Evolutionary conservation across 768 basidiomycete genomes (phyloP).

Genomic region (Macrolepiota dolichaula): DNA sequence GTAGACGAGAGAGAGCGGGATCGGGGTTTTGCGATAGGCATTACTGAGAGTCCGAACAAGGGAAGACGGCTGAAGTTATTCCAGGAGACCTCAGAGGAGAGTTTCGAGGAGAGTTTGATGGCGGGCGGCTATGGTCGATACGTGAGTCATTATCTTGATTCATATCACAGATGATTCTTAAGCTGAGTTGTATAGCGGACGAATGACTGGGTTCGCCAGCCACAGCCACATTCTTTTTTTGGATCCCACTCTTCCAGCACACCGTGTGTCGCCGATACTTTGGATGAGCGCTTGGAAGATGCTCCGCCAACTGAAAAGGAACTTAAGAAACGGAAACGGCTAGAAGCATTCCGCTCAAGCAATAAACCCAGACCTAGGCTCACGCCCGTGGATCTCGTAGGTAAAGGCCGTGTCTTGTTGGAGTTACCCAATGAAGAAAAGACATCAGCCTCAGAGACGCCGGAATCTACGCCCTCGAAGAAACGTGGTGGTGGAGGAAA

Average conservation of each 20-base stretch:
- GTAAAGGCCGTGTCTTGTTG: conserved; percentile 68
- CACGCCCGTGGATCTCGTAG: conserved; percentile 62
- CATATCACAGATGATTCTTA: conserved; percentile 10
- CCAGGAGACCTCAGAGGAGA: conserved; percentile 80
- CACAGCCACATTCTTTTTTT: conserved; percentile 43
- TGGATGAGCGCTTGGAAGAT: conserved; percentile 35
- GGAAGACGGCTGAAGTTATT: conserved; percentile 73
- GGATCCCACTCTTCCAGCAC: conserved; percentile 38
- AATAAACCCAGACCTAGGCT: conserved; percentile 38
- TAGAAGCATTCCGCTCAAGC: conserved; percentile 62
- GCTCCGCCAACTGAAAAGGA: conserved; percentile 54
- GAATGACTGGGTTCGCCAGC: conserved; percentile 58
- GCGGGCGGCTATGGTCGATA: conserved; percentile 79
- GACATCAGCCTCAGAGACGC: conserved; percentile 18
- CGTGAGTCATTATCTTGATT: conserved; percentile 36
- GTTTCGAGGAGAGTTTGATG: conserved; percentile 82
- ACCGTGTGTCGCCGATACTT: conserved; percentile 37
- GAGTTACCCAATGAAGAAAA: conserved; percentile 46
- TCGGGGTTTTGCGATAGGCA: conserved; percentile 41
- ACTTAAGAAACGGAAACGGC: conserved; percentile 59
- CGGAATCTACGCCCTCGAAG: conserved; percentile 33
- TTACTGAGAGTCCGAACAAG: conserved; percentile 67
- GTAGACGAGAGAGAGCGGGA: conserved; percentile 31
- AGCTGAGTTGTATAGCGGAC: conserved; percentile 37
- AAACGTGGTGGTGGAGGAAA: conserved; percentile 28